Base-by-base conservation (phyloP, 2,329 filamentous ascomycete species). In the Nigrospora sphaerica region DNA sequence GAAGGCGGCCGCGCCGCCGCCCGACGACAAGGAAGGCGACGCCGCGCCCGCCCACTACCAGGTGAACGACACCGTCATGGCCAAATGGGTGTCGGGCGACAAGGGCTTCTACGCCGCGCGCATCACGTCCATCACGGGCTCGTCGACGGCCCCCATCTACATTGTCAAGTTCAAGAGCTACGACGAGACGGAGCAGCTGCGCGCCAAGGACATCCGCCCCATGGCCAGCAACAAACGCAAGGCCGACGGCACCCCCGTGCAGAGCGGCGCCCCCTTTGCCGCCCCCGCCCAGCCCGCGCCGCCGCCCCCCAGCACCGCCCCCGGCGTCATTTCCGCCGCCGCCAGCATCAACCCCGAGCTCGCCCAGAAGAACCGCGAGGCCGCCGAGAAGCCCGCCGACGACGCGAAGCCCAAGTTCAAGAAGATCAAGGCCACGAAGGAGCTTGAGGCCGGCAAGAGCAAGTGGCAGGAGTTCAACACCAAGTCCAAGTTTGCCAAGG, bases 111-210 rank as follows among this genome's bases (percentile, higher is more conserved):
- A 97, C 69, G 85, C 89, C 39, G 93, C 91, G 37, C 85, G 88
- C 59, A 95, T 98, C 65, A 92, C 89, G 44, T 91, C 87, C 44
- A 91, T 96, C 57, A 96, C 92, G 18, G 93, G 93, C 48, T 95
- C 90, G 10, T 84, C 85, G n/a, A 86, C 83, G 38, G 87, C 88
- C 44, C 92, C 91, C 33, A 88, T 96, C 52, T 98, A 96, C 65
- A 86, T 88, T 41, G 91, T 98, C 65, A 93, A 87, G 57, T 98
- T 97, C 75, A 92, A 95, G 69, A 88, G 82, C 59, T 97, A 97
- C 69, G 81, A 85, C 52, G 89, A 79, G 18, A 88, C 85, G 39
- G 90, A 95, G 66, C 93, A 87, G 32, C 69, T 95, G 50, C 80
- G 84, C 49, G 81, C 86, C 51, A 85, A 86, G 65, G 90, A 97